Evolutionary conservation across 2,329 filamentous ascomycete species (phyloP).

Genomic region (Aspergillus novofumigatus): DNA sequence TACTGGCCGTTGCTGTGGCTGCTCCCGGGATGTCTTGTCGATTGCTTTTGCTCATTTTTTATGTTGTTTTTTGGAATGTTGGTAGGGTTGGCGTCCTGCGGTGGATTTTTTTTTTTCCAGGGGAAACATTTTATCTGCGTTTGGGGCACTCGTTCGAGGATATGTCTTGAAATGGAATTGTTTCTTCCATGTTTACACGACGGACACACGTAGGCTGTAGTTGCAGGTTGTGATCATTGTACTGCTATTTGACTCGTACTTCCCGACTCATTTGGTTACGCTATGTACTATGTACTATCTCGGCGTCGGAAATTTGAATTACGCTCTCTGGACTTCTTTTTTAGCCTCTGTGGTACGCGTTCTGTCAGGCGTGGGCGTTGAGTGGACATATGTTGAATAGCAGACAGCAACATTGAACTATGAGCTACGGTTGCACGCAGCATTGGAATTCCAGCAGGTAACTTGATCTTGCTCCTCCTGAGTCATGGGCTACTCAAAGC

Average conservation of each 20-base stretch:
- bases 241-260: neutral
- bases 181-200: conserved; percentile 8
- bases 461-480: neutral
- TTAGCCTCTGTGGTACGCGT: neutral
- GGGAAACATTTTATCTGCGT: conserved; percentile 25
- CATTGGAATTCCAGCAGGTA: neutral
- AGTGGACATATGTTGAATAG: no score
- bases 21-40: conserved; percentile 23
- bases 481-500: neutral
- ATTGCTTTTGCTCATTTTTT: conserved; percentile 16
- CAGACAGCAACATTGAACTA: neutral
- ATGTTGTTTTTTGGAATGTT: conserved; percentile 22
- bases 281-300: neutral
- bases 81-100: conserved; percentile 34
- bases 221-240: neutral
- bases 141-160: conserved; percentile 10
- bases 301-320: neutral
- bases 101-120: conserved; percentile 26
- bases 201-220: neutral
- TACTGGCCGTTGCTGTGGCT: conserved; percentile 15
- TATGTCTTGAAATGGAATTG: conserved; percentile 19
- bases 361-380: no score
- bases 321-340: neutral
- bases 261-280: neutral
- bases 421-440: neutral